These are phyloP conservation scores for Rhododendron molle DNA, from an alignment of 148 eudicot genomes.

Conservation along the genomic window DNA sequence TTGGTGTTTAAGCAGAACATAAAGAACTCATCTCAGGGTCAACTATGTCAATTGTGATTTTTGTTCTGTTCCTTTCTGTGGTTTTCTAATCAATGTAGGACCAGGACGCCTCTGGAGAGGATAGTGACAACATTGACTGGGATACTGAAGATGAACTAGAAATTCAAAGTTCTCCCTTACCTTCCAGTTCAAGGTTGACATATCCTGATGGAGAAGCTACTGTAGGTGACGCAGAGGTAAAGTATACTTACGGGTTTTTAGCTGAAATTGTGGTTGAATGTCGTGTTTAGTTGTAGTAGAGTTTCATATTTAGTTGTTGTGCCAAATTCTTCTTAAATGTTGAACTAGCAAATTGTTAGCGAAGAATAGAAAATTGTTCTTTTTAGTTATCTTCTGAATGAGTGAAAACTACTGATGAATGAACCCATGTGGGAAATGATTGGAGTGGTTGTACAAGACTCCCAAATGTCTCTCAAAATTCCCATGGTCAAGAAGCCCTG, in stretches of 20 bases:
- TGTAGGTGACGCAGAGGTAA: slow-evolving; percentile 43
- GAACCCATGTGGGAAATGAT: not conserved
- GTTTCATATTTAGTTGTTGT: not conserved
- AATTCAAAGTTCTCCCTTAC: slow-evolving; percentile 25
- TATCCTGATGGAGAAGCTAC: slow-evolving; percentile 21
- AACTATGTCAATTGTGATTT: slow-evolving; percentile 5
- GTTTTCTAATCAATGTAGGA: slow-evolving; percentile 28
- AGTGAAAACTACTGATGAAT: not conserved
- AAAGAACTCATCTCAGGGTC: not conserved
- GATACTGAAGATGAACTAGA: slow-evolving; percentile 72
- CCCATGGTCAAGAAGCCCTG: not conserved
- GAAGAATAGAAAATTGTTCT: not conserved
- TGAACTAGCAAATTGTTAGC: not conserved
- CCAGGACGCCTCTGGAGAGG: slow-evolving; percentile 40
- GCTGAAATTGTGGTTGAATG: not conserved
- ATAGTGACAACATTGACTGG: slow-evolving; percentile 50
- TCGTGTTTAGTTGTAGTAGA: slow-evolving; percentile 21
- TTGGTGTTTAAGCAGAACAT: not conserved
- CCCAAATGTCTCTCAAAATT: not conserved
- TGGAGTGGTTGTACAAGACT: slow-evolving; percentile 25
- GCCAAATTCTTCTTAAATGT: not conserved
- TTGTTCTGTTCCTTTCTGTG: not conserved
- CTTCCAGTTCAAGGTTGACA: slow-evolving; percentile 31
- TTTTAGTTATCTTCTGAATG: not conserved
- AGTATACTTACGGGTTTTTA: slow-evolving; percentile 2